Evolutionary conservation across 331 rosid species (phyloP).

Genomic region (Acacia concinna): DNA sequence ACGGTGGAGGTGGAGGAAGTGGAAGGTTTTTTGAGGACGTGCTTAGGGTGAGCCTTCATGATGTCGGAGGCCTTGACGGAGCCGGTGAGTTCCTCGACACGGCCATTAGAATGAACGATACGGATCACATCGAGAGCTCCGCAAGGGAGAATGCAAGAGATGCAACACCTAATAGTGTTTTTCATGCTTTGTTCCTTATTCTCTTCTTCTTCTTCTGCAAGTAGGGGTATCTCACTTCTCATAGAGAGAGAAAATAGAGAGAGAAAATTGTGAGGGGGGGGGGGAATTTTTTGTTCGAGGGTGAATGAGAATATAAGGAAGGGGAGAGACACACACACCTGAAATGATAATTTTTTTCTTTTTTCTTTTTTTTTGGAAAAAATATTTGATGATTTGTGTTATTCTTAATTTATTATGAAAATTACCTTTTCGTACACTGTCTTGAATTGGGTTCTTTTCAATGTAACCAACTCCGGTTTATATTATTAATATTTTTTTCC

Average conservation of each 20-base stretch:
- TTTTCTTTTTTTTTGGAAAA: neutral
- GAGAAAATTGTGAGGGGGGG: slow-evolving; percentile 30
- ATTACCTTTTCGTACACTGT: neutral
- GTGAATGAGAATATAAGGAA: slow-evolving; percentile 15
- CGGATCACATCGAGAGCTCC: slow-evolving; percentile 82
- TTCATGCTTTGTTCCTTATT: slow-evolving; percentile 41
- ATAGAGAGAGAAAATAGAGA: slow-evolving; percentile 24
- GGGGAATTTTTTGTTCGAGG: neutral
- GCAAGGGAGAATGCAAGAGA: slow-evolving; percentile 91
- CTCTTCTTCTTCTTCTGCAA: slow-evolving; percentile 1
- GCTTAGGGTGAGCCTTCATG: slow-evolving; percentile 80
- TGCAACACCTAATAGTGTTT: slow-evolving; percentile 67
- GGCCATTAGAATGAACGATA: slow-evolving; percentile 74
- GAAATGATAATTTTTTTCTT: neutral
- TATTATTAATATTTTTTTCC: neutral
- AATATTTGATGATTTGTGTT: neutral
- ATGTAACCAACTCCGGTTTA: neutral
- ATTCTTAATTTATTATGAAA: neutral
- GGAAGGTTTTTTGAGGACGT: slow-evolving; percentile 76
- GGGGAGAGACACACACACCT: neutral
- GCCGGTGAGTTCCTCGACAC: slow-evolving; percentile 79
- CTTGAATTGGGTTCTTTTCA: neutral
- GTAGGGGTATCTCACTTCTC: slow-evolving; percentile 30
- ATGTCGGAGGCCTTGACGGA: slow-evolving; percentile 65
- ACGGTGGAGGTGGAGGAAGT: slow-evolving; percentile 36